A percentile compares a stretch with the other conserved stretches of the same genome.
These are phyloP conservation scores for Claviceps quebecensis DNA, from an alignment of 2,329 filamentous ascomycete genomes.

Conservation along the genomic window DNA sequence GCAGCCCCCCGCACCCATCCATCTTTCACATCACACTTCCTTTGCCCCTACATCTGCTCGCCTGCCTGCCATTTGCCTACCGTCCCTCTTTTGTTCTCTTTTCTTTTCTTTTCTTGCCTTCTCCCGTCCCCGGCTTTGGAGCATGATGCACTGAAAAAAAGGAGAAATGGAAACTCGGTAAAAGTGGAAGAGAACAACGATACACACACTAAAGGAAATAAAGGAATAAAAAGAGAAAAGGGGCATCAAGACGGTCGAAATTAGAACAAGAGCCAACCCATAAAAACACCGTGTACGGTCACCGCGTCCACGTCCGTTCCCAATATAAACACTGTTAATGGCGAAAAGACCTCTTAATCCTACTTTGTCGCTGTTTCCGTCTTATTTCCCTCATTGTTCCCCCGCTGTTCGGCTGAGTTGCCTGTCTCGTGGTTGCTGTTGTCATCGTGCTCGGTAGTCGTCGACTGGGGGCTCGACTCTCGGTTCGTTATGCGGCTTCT, in stretches of 20 bases:
- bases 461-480: constrained; percentile 8
- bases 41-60: neutral
- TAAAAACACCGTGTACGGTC: neutral
- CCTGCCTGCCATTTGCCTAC: neutral
- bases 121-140: neutral
- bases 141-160: neutral
- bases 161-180: neutral
- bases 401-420: constrained; percentile 7
- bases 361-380: constrained; percentile 17
- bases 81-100: too few species aligned
- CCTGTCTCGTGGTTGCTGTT: neutral
- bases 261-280: constrained; percentile 5
- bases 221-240: neutral
- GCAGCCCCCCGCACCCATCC: constrained; percentile 1
- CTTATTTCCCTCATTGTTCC: constrained; percentile 14
- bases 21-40: neutral
- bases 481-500: constrained; percentile 6
- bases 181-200: neutral
- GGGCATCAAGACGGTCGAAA: constrained; percentile 1
- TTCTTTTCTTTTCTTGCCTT: neutral
- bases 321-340: constrained; percentile 3
- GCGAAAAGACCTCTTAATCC: constrained; percentile 21
- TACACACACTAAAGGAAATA: neutral
- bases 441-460: neutral
- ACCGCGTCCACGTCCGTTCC: neutral